Evolutionary conservation across 768 basidiomycete genomes (phyloP).

Genomic region (Phaeolepiota aurea): DNA sequence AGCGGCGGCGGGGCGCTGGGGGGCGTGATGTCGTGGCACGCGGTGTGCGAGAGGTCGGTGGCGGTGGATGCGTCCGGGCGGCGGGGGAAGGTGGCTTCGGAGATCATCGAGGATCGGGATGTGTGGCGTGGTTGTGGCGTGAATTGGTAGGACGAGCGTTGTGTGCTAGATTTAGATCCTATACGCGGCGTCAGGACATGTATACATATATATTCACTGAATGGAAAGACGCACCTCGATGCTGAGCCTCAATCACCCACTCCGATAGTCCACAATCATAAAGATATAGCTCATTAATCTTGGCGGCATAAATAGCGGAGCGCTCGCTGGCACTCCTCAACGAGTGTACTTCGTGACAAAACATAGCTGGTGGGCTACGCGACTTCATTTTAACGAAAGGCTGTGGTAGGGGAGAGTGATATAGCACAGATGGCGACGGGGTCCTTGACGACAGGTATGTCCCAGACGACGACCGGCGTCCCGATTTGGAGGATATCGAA

Average conservation of each 20-base stretch:
- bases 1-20: conserved; percentile 53
- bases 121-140: conserved; percentile 55
- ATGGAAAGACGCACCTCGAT: conserved; percentile 37
- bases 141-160: conserved; percentile 29
- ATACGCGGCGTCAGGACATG: conserved; percentile 5
- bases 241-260: conserved; percentile 58
- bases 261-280: conserved; percentile 70
- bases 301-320: conserved; percentile 64
- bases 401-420: conserved; percentile 11
- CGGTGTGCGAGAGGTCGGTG: conserved; percentile 54
- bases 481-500: conserved; percentile 41
- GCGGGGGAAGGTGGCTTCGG: conserved; percentile 72
- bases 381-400: conserved; percentile 22
- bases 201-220: conserved; percentile 3
- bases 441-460: conserved; percentile 25
- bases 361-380: conserved; percentile 58
- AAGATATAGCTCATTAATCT: conserved; percentile 74
- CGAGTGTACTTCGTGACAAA: conserved; percentile 52
- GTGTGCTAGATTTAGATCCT: conserved; percentile 22
- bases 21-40: conserved; percentile 38
- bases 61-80: conserved; percentile 74
- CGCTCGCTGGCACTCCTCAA: conserved; percentile 57
- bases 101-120: conserved; percentile 63
- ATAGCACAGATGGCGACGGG: conserved; percentile 24
- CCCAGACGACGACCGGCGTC: conserved; percentile 21